A percentile compares a stretch with the other conserved stretches of the same genome.
Evolutionary conservation across 352 stramenopile species (phyloP).

Genomic region (Phytophthora hibernalis): DNA sequence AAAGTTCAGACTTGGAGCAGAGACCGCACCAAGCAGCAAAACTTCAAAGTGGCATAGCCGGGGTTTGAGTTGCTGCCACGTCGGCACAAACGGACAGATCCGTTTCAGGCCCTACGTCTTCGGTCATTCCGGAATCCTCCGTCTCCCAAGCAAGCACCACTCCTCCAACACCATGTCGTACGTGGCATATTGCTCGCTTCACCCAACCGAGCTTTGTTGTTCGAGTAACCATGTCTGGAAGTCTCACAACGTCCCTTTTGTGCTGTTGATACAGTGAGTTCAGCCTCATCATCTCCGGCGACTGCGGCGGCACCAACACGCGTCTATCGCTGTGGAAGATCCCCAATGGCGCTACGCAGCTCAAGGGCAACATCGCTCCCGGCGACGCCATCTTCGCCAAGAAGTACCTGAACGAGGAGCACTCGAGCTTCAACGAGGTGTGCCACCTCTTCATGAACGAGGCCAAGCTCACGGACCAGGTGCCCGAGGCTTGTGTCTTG

Average conservation of each 20-base stretch:
- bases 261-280: neutral
- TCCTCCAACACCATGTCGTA: constrained; percentile 19
- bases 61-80: constrained; percentile 17
- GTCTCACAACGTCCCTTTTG: neutral
- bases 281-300: constrained; percentile 80
- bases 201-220: neutral
- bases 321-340: constrained; percentile 89
- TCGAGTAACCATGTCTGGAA: no score
- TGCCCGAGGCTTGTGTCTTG: constrained; percentile 73
- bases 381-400: constrained; percentile 79
- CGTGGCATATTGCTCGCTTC: no score
- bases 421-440: constrained; percentile 85
- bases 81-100: constrained; percentile 29
- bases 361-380: constrained; percentile 70
- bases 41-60: constrained; percentile 15
- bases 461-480: constrained; percentile 75
- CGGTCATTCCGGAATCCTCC: constrained; percentile 33
- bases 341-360: constrained; percentile 43
- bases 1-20: constrained; percentile 27
- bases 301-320: constrained; percentile 97
- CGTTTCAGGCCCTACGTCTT: neutral
- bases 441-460: constrained; percentile 93
- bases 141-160: constrained; percentile 13
- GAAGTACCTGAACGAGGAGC: constrained; percentile 85
- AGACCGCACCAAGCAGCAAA: constrained; percentile 9